These are phyloP conservation scores for Pseudogymnoascus sp. DNA, from an alignment of 2,329 filamentous ascomycete species.

Conservation along the genomic window DNA sequence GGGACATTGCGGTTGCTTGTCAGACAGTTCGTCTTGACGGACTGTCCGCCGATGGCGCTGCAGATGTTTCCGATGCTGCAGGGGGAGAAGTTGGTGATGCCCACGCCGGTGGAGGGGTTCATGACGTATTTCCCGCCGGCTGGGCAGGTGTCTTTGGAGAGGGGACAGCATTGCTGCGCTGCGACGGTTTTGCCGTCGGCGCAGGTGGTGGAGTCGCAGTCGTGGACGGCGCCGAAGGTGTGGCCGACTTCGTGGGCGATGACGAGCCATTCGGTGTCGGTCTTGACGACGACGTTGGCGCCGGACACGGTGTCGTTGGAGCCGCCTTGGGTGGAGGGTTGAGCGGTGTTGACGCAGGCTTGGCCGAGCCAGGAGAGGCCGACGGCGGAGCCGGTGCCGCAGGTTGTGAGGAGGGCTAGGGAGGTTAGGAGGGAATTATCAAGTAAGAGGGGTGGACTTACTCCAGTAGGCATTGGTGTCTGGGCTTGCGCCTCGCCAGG, in stretches of 20 bases:
- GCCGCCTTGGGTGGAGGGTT: conserved; percentile 42
- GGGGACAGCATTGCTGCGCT: conserved; percentile 70
- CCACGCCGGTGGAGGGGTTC: conserved; percentile 77
- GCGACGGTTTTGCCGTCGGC: conserved; percentile 49
- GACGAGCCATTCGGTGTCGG: conserved; percentile 84
- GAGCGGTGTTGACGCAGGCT: conserved; percentile 60
- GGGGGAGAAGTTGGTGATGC: conserved; percentile 73
- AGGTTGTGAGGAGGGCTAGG: conserved; percentile 53
- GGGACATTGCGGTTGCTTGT: conserved; percentile 78
- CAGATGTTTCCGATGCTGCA: conserved; percentile 94
- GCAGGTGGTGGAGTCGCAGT: conserved; percentile 70
- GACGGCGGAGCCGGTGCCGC: conserved; percentile 73
- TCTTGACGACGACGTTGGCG: conserved; percentile 83
- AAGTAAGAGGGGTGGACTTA: conserved; percentile 49
- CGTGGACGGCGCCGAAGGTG: conserved; percentile 92
- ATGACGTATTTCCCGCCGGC: conserved; percentile 81
- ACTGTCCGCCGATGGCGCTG: conserved; percentile 69
- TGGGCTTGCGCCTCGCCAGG: conserved; percentile 70
- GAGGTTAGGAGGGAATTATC: conserved; percentile 52
- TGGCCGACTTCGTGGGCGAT: conserved; percentile 92
- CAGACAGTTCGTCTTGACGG: conserved; percentile 69
- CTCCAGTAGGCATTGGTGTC: conserved; percentile 94
- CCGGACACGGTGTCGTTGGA: conserved; percentile 69
- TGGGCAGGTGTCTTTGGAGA: conserved; percentile 61
- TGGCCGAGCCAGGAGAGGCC: conserved; percentile 91